These are phyloP conservation scores for Prunus padus DNA, from an alignment of 306 rosid species.

Conservation along the genomic window DNA sequence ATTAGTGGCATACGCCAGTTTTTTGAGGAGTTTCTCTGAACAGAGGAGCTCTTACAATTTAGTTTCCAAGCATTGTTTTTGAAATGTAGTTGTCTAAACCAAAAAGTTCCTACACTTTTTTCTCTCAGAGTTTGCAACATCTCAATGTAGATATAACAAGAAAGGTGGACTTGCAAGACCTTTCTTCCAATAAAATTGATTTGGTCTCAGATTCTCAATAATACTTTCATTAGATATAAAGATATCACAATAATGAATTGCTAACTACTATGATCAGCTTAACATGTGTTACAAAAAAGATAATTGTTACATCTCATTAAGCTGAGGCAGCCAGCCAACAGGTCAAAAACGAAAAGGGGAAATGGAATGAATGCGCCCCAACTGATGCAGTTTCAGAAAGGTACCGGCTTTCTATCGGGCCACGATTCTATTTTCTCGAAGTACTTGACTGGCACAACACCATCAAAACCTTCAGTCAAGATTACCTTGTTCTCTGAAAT, in stretches of 20 bases:
- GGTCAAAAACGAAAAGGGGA: background rate
- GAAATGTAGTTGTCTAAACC: too few relatives aligned
- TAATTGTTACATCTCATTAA: background rate
- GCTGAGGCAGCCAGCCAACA: too few relatives aligned
- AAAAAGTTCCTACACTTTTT: too few relatives aligned
- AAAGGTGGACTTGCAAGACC: background rate
- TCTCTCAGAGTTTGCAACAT: too few relatives aligned
- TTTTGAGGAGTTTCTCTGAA: background rate
- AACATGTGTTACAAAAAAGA: background rate
- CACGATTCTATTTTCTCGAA: constrained; percentile 79
- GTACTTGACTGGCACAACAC: constrained; percentile 68
- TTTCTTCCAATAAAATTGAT: too few relatives aligned
- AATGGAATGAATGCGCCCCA: background rate
- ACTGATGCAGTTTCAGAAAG: constrained; percentile 30
- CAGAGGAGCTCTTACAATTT: background rate
- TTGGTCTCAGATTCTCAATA: background rate
- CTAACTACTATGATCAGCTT: background rate
- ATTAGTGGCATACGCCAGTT: constrained; percentile 37
- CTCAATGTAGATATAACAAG: background rate
- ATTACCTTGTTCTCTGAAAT: constrained; percentile 89
- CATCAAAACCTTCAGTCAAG: constrained; percentile 83
- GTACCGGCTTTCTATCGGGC: constrained; percentile 59
- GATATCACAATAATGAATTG: background rate
- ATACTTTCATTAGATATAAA: background rate
- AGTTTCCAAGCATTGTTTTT: background rate